Percentiles rank a stretch among this genome's conserved stretches.
Evolutionary conservation across 148 eudicot genomes (phyloP).

Genomic region (Mesembryanthemum crystallinum): DNA sequence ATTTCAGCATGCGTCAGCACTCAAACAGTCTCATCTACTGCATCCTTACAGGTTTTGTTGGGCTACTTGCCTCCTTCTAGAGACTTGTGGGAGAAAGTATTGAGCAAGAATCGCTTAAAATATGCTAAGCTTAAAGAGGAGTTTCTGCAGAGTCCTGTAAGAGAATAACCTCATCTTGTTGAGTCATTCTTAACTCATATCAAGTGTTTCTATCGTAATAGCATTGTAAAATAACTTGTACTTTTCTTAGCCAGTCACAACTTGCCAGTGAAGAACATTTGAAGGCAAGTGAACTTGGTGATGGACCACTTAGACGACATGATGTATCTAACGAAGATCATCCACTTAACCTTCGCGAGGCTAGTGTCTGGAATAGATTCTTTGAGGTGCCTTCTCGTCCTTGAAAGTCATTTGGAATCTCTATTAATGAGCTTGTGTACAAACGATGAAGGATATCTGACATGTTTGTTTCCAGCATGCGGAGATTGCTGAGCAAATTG

Average conservation of each 20-base stretch:
- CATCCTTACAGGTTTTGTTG: constrained; percentile 52
- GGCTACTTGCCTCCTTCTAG: constrained; percentile 59
- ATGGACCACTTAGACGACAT: constrained; percentile 46
- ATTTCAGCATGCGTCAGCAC: not conserved
- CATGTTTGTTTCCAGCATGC: constrained; percentile 36
- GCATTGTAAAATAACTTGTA: not conserved
- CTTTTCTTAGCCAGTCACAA: constrained; percentile 53
- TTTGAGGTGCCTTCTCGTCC: constrained; percentile 42
- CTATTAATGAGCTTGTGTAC: not conserved
- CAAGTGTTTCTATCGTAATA: not conserved
- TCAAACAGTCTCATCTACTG: constrained; percentile 12
- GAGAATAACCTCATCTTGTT: not conserved
- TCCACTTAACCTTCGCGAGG: constrained; percentile 50
- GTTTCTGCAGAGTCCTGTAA: constrained; percentile 56
- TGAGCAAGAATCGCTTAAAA: constrained; percentile 42
- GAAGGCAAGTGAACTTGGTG: constrained; percentile 23
- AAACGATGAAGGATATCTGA: constrained; percentile 1
- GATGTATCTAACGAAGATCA: constrained; percentile 56
- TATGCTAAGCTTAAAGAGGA: constrained; percentile 59
- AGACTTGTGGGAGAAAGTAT: constrained; percentile 48
- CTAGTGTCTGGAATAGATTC: constrained; percentile 59
- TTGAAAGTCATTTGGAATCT: not conserved
- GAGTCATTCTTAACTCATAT: not conserved
- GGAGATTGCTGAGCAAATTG: constrained; percentile 64
- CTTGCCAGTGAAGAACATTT: constrained; percentile 30